Evolutionary conservation across 2,329 filamentous ascomycete genomes (phyloP).

Genomic region (Alternaria consortialis): DNA sequence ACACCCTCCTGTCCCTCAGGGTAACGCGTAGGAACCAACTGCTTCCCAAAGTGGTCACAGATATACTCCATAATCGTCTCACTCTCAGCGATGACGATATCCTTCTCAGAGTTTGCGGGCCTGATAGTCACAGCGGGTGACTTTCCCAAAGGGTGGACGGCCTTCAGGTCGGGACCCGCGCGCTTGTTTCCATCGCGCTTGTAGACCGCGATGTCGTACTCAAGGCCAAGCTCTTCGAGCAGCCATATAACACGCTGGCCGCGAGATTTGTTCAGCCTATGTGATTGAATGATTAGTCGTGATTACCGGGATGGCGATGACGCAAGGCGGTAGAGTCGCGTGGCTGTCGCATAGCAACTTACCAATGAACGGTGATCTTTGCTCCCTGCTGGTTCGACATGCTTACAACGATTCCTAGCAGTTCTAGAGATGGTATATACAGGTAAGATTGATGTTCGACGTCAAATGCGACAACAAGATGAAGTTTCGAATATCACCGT

Average conservation of each 20-base stretch:
- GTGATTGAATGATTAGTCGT: background rate
- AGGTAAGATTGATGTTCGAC: background rate
- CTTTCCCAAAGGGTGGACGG: constrained; percentile 86
- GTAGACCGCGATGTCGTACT: constrained; percentile 82
- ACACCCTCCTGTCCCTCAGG: constrained; percentile 62
- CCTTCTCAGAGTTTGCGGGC: constrained; percentile 55
- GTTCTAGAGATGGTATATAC: background rate
- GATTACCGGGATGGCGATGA: constrained; percentile 10
- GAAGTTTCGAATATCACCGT: constrained; percentile 7
- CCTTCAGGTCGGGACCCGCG: constrained; percentile 79
- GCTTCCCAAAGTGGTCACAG: constrained; percentile 69
- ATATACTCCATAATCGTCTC: constrained; percentile 85
- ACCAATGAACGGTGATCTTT: constrained; percentile 51
- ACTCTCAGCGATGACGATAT: constrained; percentile 79
- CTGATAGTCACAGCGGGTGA: constrained; percentile 79
- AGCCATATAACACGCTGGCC: constrained; percentile 87
- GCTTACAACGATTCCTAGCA: background rate
- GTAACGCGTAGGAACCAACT: constrained; percentile 63
- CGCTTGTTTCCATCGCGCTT: constrained; percentile 71
- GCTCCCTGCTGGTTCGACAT: constrained; percentile 43
- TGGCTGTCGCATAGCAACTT: constrained; percentile 14
- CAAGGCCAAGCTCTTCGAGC: constrained; percentile 79
- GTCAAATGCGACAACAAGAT: background rate
- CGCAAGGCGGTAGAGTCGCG: background rate
- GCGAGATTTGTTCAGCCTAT: constrained; percentile 83